Percentiles rank a stretch among this genome's conserved stretches.
Conservation (phyloP, 2,329 filamentous ascomycete genomes). For the Xylariomycetidae sp. region DNA sequence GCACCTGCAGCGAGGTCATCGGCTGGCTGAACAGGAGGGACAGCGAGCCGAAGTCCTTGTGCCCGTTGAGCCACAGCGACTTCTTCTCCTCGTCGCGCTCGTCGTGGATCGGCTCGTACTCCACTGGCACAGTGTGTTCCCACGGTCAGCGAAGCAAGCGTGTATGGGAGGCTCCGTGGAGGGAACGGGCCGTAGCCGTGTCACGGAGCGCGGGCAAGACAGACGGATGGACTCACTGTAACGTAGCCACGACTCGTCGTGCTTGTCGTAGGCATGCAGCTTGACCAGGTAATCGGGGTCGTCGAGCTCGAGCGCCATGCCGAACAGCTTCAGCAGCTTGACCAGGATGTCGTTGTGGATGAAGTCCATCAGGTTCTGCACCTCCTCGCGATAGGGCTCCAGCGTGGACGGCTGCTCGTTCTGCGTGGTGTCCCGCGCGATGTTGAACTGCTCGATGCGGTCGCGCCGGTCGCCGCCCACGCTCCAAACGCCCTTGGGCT, state of each 20-base stretch:
- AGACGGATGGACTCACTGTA: too few relatives aligned
- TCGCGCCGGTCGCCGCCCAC: neutral
- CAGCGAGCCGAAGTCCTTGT: conserved; percentile 28
- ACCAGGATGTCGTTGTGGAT: too few relatives aligned
- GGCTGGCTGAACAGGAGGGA: conserved; percentile 52
- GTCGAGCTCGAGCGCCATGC: too few relatives aligned
- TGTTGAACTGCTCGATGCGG: conserved; percentile 11
- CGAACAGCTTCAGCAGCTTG: too few relatives aligned
- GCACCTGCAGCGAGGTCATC: conserved; percentile 45
- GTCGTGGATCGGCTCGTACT: conserved; percentile 18
- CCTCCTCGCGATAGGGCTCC: too few relatives aligned
- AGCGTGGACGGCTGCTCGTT: too few relatives aligned
- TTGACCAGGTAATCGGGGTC: conserved; percentile 15
- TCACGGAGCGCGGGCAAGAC: conserved; percentile 22
- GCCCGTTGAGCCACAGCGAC: conserved; percentile 36
- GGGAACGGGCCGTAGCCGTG: conserved; percentile 22
- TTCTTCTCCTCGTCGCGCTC: conserved; percentile 30
- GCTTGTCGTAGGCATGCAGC: too few relatives aligned
- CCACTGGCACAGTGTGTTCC: too few relatives aligned
- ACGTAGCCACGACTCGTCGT: conserved; percentile 39
- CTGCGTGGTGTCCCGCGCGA: too few relatives aligned
- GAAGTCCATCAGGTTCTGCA: too few relatives aligned
- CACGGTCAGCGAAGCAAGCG: too few relatives aligned
- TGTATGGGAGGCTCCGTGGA: too few relatives aligned
- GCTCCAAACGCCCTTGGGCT: neutral